These are phyloP conservation scores for Mollisiaceae sp. DNA, from an alignment of 2,329 filamentous ascomycete genomes.

Conservation along the genomic window DNA sequence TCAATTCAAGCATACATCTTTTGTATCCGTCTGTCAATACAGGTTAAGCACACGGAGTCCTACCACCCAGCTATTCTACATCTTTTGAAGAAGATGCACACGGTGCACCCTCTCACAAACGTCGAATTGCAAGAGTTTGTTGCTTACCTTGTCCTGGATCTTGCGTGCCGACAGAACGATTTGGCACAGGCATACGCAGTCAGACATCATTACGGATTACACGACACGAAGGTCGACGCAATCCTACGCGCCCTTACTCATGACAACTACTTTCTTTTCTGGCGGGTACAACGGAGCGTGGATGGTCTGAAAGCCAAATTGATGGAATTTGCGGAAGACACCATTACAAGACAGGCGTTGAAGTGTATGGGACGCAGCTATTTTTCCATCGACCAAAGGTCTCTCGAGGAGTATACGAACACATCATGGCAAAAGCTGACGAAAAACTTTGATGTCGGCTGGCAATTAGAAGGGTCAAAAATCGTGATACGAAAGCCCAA, in stretches of 20 bases:
- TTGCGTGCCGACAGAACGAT: constrained; percentile 82
- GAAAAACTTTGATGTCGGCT: constrained; percentile 76
- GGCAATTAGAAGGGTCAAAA: constrained; percentile 75
- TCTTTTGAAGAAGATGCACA: constrained; percentile 75
- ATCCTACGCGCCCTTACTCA: constrained; percentile 74
- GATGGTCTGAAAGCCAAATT: constrained; percentile 82
- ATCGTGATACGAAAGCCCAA: constrained; percentile 76
- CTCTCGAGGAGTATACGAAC: constrained; percentile 72
- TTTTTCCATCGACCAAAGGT: constrained; percentile 69
- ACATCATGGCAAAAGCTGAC: constrained; percentile 74
- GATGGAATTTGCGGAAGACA: constrained; percentile 79
- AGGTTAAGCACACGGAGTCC: constrained; percentile 81
- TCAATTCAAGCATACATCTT: constrained; percentile 91
- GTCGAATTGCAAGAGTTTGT: constrained; percentile 80
- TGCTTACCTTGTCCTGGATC: constrained; percentile 82
- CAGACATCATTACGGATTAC: constrained; percentile 63
- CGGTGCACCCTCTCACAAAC: constrained; percentile 67
- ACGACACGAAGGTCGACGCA: constrained; percentile 70
- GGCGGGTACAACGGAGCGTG: constrained; percentile 70
- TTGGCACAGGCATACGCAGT: constrained; percentile 75
- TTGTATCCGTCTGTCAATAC: constrained; percentile 81
- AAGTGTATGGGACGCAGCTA: constrained; percentile 89
- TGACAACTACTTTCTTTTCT: constrained; percentile 84
- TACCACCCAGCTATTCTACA: constrained; percentile 88
- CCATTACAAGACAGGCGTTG: constrained; percentile 76